Evolutionary conservation across 1,284 basidiomycete genomes (phyloP).

Genomic region (Trametes versicolor): DNA sequence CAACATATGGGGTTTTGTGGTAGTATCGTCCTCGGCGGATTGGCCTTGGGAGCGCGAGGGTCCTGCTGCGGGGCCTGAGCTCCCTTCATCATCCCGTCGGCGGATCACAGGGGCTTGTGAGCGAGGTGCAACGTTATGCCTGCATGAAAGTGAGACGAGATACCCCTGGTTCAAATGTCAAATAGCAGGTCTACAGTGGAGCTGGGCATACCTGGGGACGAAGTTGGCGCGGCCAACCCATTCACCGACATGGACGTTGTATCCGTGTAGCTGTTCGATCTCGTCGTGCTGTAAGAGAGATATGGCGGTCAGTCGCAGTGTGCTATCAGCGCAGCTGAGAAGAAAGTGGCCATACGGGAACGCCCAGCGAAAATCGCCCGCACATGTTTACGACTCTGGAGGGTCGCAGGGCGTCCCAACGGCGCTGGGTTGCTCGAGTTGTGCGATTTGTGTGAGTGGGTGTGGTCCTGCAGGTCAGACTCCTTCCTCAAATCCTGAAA

Average conservation of each 20-base stretch:
- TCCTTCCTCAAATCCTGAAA: too few relatives aligned
- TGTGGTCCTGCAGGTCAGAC: too few relatives aligned
- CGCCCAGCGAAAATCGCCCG: conserved; percentile 68
- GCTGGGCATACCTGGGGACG: conserved; percentile 48
- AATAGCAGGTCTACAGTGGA: background rate
- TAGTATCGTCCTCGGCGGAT: background rate
- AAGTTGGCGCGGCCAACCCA: conserved; percentile 74
- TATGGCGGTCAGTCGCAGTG: background rate
- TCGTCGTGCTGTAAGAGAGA: conserved; percentile 44
- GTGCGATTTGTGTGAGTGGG: too few relatives aligned
- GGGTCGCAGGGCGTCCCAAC: too few relatives aligned
- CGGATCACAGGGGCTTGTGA: conserved; percentile 74
- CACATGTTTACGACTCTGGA: conserved; percentile 62
- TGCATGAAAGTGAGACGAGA: background rate
- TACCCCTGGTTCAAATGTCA: conserved; percentile 45
- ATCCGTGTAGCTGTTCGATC: conserved; percentile 53
- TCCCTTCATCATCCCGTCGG: conserved; percentile 38
- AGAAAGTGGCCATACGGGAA: conserved; percentile 50
- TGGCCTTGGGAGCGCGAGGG: conserved; percentile 32
- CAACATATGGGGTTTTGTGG: background rate
- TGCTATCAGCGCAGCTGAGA: background rate
- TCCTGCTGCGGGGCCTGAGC: conserved; percentile 1
- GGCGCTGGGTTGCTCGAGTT: too few relatives aligned
- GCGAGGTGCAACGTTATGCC: conserved; percentile 74
- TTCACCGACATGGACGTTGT: conserved; percentile 58